Evolutionary conservation across 805 yeast species (phyloP), one percentile per base, ranked within the genome.

Genomic region (Wickerhamiella hasegawae): DNA sequence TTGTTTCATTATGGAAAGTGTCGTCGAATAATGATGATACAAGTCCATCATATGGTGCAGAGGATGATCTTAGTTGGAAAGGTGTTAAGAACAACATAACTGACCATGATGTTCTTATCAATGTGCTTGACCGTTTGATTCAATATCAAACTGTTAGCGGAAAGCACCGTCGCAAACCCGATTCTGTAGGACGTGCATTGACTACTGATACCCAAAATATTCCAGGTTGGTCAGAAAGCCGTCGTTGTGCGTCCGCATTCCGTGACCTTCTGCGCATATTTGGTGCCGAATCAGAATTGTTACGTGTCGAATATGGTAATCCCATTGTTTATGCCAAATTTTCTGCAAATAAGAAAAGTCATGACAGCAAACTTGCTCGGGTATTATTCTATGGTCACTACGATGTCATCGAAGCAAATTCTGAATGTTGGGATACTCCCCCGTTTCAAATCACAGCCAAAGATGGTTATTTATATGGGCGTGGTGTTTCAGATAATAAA

Each of bases 401-500:
- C 52, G 98, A 87, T 57, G 95, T 87, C 19, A 83, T 87, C 28
- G 80, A 78, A 39, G 92, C 92, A 0, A 69, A 70, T 23, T 58
- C 62, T 17, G 64, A 62, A 4, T 63, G 63, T 21, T 87, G 97
- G 96, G 53, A 62, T 6, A 69, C 90, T 0, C 75, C 77, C 42
- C 97, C 97, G 0, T 90, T 78, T 52, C 57, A 59, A 17, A 54
- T 90, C 51, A 68, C 78, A 0, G 78, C 93, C 3, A 66, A 68
- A 40, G 77, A 87, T 52, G 97, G 97, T 0, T 83, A 76, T 47
- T 51, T 87, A 40, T 79, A 80, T 47, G 97, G 87, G 1, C 68
- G 98, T 51, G 98, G 98, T 38, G 90, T 78, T 0, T 73, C 90
- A 31, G 98, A 87, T 51, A 90, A 87, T 54, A 87, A 87, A 53